These are phyloP conservation scores for Isabelozyma gotoi DNA, from an alignment of 805 yeast genomes.

Conservation along the genomic window DNA sequence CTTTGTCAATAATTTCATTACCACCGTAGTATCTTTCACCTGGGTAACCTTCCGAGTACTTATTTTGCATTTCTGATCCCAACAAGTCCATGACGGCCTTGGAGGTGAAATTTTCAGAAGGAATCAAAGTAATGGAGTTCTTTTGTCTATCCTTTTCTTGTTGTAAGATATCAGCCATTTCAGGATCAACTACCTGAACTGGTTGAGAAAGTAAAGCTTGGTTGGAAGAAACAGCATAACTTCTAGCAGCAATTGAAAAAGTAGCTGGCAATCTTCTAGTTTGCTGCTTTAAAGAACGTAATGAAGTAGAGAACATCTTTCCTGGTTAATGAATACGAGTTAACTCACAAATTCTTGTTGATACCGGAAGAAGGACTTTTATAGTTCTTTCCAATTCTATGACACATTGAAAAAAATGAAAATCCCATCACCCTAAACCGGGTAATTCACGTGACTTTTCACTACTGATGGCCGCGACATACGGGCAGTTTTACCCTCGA, in stretches of 20 bases:
- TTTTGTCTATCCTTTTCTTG: slow-evolving; percentile 90
- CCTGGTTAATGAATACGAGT: too few relatives aligned
- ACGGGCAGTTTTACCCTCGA: not conserved
- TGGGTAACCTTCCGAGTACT: slow-evolving; percentile 98
- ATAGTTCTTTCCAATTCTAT: not conserved
- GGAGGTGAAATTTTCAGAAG: slow-evolving; percentile 96
- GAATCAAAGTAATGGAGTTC: slow-evolving; percentile 90
- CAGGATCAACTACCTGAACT: slow-evolving; percentile 71
- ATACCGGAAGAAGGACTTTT: not conserved
- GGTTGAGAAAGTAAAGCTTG: slow-evolving; percentile 63
- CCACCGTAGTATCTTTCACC: slow-evolving; percentile 99
- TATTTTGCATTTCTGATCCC: slow-evolving; percentile 97
- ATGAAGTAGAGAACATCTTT: slow-evolving; percentile 27
- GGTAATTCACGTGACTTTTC: too few relatives aligned
- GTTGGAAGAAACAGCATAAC: slow-evolving; percentile 64
- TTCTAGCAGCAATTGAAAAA: slow-evolving; percentile 15
- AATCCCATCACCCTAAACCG: too few relatives aligned
- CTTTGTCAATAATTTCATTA: slow-evolving; percentile 93
- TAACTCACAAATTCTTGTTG: not conserved
- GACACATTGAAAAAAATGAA: slow-evolving; percentile 2
- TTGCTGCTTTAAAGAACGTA: slow-evolving; percentile 24
- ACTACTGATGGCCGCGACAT: not conserved
- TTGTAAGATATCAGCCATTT: slow-evolving; percentile 66
- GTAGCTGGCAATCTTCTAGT: slow-evolving; percentile 11
- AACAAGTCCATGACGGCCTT: slow-evolving; percentile 93